Percentiles rank a stretch among this genome's conserved stretches.
These are phyloP conservation scores for Elsinoe perseae DNA, from an alignment of 2,329 filamentous ascomycete genomes.

Conservation along the genomic window DNA sequence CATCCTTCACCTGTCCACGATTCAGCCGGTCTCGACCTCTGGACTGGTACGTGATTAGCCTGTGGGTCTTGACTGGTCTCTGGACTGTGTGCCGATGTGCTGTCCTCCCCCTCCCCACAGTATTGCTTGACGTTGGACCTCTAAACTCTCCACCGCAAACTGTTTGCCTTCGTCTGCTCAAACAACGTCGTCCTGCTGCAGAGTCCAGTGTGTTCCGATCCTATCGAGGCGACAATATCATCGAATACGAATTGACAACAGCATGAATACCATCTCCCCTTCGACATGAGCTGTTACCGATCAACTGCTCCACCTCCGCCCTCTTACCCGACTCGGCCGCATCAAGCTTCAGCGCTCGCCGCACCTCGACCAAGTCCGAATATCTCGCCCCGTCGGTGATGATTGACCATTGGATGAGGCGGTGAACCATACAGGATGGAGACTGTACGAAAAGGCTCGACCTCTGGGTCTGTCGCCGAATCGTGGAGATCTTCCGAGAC, in stretches of 20 bases:
- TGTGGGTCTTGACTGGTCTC: neutral
- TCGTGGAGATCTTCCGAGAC: conserved; percentile 62
- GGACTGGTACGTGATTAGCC: neutral
- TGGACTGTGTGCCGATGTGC: neutral
- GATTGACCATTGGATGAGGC: conserved; percentile 10
- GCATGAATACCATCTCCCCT: neutral
- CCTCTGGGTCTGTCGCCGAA: conserved; percentile 57
- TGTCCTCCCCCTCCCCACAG: conserved; percentile 13
- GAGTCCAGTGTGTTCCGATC: neutral
- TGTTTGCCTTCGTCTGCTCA: conserved; percentile 10
- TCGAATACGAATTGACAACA: neutral
- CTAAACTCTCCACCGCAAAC: conserved; percentile 3
- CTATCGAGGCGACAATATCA: neutral
- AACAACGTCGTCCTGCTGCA: conserved; percentile 5
- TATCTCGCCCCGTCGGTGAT: conserved; percentile 1
- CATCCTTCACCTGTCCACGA: neutral
- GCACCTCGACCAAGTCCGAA: neutral
- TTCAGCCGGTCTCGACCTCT: conserved; percentile 5
- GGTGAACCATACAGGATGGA: conserved; percentile 9
- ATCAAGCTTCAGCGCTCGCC: conserved; percentile 11
- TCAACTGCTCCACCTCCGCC: conserved; percentile 4
- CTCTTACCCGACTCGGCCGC: conserved; percentile 12
- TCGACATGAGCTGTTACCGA: conserved; percentile 10
- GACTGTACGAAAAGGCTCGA: conserved; percentile 53
- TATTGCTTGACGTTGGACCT: conserved; percentile 15